Evolutionary conservation across 2,329 filamentous ascomycete species (phyloP), one percentile per base, ranked within the genome.

Genomic region (Colletotrichum navitas): DNA sequence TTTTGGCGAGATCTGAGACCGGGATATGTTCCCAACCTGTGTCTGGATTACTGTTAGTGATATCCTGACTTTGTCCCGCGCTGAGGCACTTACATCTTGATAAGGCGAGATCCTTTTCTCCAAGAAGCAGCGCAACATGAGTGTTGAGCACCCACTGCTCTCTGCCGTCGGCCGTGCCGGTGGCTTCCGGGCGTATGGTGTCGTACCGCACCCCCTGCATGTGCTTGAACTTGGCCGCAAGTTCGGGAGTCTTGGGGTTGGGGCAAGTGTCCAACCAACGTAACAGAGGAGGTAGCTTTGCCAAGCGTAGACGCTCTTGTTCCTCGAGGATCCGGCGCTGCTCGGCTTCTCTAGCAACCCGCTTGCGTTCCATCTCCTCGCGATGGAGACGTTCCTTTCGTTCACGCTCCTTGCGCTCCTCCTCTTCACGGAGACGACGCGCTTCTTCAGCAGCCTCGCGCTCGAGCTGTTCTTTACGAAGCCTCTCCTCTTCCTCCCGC

Each of bases 121-220:
- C 90, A 1, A 92, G 81, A 11, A 92, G 84, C 18, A 92, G 80
- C 11, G 90, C 90, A 61, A 87, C 89, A 68, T 91, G 88, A 3
- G 87, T 89, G 75, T 91, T 92, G 61, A 92, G 84, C 66, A 92
- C 80, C 90, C 90, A 92, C 74, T 90, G 89, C 75, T 91, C 90
- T 61, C 89, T 85, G n/a, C 89, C 89, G 58, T 85, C 86, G 1
- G 84, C 75, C 14, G 85, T 87, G 10, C 86, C 86, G 7, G 85
- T 88, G 18, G 85, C 81, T 39, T 84, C 83, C 4, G 85, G 84
- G 18, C 84, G 84, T 68, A 92, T 90, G 5, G 89, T 91, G 78
- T 92, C 90, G 76, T 89, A 91, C 29, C 90, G 87, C 59, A 90
- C 88, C 21, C 90, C 90, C 74, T 88, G 85, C 73, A 91, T 87